Conservation (phyloP, 768 basidiomycete species). For the Xerocomellus intermedius region DNA sequence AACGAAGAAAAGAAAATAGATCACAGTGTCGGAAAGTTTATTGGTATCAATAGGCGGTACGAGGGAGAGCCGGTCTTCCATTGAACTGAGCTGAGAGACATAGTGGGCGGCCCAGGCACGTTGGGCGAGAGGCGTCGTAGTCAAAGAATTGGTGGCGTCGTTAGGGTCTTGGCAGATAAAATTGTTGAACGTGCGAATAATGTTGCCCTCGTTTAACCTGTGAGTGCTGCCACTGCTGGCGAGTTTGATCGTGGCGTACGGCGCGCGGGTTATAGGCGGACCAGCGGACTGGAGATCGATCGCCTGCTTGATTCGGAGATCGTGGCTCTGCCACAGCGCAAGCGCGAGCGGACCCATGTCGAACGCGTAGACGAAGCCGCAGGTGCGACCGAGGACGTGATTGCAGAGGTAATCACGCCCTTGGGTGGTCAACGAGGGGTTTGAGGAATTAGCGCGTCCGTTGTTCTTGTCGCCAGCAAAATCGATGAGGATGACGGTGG, state of each 20-base stretch:
- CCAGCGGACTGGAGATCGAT: slow-evolving; percentile 30
- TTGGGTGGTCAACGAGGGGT: slow-evolving; percentile 10
- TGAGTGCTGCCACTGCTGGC: slow-evolving; percentile 2
- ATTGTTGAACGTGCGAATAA: slow-evolving; percentile 11
- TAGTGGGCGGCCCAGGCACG: slow-evolving; percentile 35
- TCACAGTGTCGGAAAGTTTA: slow-evolving; percentile 23
- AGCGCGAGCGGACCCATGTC: slow-evolving; percentile 32
- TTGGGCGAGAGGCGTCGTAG: slow-evolving; percentile 23
- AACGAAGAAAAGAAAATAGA: background rate
- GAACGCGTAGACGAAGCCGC: slow-evolving; percentile 31
- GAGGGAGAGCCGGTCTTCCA: slow-evolving; percentile 22
- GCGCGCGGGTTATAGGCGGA: slow-evolving; percentile 14
- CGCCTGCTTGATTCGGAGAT: slow-evolving; percentile 35
- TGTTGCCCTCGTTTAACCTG: slow-evolving; percentile 14
- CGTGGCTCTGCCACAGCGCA: slow-evolving; percentile 28
- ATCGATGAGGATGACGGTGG: slow-evolving; percentile 28
- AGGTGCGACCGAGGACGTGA: slow-evolving; percentile 28
- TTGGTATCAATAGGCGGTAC: slow-evolving; percentile 29
- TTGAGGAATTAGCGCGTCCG: slow-evolving; percentile 29
- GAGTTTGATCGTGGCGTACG: slow-evolving; percentile 16
- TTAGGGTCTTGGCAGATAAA: slow-evolving; percentile 2
- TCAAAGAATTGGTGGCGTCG: background rate
- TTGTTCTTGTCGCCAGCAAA: slow-evolving; percentile 32
- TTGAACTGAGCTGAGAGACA: slow-evolving; percentile 19
- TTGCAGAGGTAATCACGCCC: slow-evolving; percentile 30